Percentiles rank a stretch among this genome's conserved stretches.
Evolutionary conservation across 2,329 filamentous ascomycete genomes (phyloP).

Genomic region (Periconia sp.): DNA sequence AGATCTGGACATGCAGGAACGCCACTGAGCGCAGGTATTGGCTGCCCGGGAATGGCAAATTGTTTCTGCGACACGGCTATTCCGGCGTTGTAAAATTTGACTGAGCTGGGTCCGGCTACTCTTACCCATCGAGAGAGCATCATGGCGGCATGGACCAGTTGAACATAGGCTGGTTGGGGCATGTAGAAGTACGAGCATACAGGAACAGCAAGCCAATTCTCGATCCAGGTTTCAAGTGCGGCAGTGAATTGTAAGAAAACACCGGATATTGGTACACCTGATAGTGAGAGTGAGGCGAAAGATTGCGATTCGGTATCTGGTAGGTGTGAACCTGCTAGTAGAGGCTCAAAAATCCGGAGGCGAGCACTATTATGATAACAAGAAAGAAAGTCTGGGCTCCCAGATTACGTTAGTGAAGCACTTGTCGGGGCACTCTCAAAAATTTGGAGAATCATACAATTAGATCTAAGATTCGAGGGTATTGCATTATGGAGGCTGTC

Average conservation of each 20-base stretch:
- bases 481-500: conserved; percentile 7
- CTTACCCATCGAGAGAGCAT: conserved; percentile 11
- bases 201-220: no score
- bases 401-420: neutral
- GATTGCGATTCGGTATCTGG: conserved; percentile 10
- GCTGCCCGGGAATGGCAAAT: neutral
- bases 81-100: conserved; percentile 8
- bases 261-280: neutral
- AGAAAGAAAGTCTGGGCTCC: neutral
- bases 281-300: conserved; percentile 10
- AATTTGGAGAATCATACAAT: conserved; percentile 9
- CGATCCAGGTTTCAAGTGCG: no score
- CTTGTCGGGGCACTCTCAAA: conserved; percentile 5
- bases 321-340: conserved; percentile 10
- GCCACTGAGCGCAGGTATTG: conserved; percentile 5
- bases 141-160: conserved; percentile 8
- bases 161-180: conserved; percentile 2
- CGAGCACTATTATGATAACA: conserved; percentile 10
- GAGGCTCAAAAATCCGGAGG: conserved; percentile 10
- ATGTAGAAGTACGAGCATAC: no score
- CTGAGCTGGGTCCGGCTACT: conserved; percentile 9
- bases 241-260: no score
- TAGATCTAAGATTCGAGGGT: conserved; percentile 7
- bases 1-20: conserved; percentile 9
- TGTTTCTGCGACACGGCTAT: no score